Conservation (phyloP, 345 rosid species). For the Syzygium jambos region DNA sequence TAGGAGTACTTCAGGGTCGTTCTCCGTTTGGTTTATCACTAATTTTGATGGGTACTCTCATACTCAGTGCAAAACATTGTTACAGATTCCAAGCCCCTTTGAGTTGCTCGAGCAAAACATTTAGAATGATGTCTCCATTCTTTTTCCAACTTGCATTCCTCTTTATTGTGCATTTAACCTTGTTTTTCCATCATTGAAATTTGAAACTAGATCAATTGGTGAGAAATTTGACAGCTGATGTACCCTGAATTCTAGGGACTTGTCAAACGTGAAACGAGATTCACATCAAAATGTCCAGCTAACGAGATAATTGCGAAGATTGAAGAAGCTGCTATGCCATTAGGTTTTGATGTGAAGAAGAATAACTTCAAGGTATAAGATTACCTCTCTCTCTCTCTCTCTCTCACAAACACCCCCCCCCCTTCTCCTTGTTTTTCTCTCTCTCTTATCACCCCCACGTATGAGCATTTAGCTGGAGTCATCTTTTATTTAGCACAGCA, state of each 20-base stretch:
- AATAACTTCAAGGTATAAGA: conserved; percentile 71
- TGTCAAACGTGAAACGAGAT: conserved; percentile 86
- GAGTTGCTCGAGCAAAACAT: background rate
- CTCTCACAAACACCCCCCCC: background rate
- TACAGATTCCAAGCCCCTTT: background rate
- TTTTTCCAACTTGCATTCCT: background rate
- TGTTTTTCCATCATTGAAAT: background rate
- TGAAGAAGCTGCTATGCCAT: conserved; percentile 72
- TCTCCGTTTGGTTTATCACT: background rate
- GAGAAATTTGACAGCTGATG: background rate
- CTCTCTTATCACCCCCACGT: background rate
- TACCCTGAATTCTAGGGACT: conserved; percentile 51
- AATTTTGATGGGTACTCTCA: background rate
- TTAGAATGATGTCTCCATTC: background rate
- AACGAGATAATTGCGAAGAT: conserved; percentile 86
- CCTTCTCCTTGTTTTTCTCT: background rate
- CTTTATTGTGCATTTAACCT: background rate
- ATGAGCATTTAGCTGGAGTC: background rate
- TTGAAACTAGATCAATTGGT: background rate
- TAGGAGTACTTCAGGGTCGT: background rate
- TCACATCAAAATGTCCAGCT: conserved; percentile 80
- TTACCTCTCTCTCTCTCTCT: background rate
- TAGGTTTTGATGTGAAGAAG: conserved; percentile 96
- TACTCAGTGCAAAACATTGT: background rate
- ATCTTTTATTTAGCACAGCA: background rate